These are phyloP conservation scores for Brassica balearica DNA, from an alignment of 441 rosid genomes.

Conservation along the genomic window DNA sequence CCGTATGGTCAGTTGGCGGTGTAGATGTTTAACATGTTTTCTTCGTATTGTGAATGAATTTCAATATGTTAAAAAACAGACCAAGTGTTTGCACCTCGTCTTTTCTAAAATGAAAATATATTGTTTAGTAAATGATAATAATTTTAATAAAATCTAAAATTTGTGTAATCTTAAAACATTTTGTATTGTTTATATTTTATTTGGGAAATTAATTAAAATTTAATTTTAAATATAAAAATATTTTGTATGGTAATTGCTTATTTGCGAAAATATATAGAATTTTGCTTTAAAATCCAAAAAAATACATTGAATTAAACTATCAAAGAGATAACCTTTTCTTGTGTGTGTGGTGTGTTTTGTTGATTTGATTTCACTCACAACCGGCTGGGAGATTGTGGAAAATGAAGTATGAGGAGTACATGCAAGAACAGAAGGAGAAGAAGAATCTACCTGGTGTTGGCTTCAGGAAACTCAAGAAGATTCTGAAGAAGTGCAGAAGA, in stretches of 20 bases:
- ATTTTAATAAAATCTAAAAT: too few species aligned
- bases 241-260: background rate
- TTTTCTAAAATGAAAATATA: too few species aligned
- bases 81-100: background rate
- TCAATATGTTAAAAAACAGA: background rate
- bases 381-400: slow-evolving; percentile 1
- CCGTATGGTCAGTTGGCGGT: background rate
- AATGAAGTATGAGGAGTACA: slow-evolving; percentile 90
- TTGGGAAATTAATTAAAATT: background rate
- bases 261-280: background rate
- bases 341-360: background rate
- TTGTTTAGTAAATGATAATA: background rate
- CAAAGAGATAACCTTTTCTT: slow-evolving; percentile 1
- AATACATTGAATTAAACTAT: too few species aligned
- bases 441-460: slow-evolving; percentile 76
- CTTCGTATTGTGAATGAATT: background rate
- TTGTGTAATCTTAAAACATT: background rate
- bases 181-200: background rate
- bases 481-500: slow-evolving; percentile 74
- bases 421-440: slow-evolving; percentile 66
- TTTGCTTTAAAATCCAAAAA: background rate
- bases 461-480: slow-evolving; percentile 82
- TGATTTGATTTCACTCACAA: background rate
- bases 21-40: background rate
- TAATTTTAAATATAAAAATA: too few species aligned